Conservation (phyloP, 2,329 filamentous ascomycete genomes). For the Trichoderma sp. region DNA sequence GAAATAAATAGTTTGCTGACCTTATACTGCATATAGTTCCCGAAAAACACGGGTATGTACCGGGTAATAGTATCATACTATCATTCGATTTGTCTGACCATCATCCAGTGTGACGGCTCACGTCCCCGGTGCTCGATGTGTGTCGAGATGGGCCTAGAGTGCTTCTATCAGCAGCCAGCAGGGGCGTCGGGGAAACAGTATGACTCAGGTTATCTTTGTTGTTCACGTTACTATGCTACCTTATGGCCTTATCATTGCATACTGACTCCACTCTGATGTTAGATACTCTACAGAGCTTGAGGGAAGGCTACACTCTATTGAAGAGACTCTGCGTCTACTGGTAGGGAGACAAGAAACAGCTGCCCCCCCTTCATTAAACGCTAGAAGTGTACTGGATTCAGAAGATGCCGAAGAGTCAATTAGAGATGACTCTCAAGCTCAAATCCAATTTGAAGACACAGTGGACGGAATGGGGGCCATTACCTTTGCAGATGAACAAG, state of each 20-base stretch:
- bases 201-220: background rate
- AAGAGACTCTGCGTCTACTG: slow-evolving; percentile 2
- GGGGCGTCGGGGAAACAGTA: slow-evolving; percentile 3
- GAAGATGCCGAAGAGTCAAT: background rate
- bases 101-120: background rate
- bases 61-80: background rate
- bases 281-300: slow-evolving; percentile 3
- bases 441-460: background rate
- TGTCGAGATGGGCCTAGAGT: slow-evolving; percentile 7
- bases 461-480: slow-evolving; percentile 10
- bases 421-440: background rate
- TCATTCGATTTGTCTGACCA: background rate
- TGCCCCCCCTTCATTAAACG: background rate
- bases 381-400: background rate
- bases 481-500: slow-evolving; percentile 11
- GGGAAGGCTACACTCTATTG: background rate
- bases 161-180: slow-evolving; percentile 8
- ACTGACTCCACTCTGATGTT: background rate
- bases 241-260: background rate
- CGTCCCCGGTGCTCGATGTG: slow-evolving; percentile 5
- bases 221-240: background rate
- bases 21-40: background rate
- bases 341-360: background rate
- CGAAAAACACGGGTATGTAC: slow-evolving; percentile 11
- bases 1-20: background rate